Conservation (phyloP, 495 filamentous ascomycete species). For the Penicillium roqueforti region DNA sequence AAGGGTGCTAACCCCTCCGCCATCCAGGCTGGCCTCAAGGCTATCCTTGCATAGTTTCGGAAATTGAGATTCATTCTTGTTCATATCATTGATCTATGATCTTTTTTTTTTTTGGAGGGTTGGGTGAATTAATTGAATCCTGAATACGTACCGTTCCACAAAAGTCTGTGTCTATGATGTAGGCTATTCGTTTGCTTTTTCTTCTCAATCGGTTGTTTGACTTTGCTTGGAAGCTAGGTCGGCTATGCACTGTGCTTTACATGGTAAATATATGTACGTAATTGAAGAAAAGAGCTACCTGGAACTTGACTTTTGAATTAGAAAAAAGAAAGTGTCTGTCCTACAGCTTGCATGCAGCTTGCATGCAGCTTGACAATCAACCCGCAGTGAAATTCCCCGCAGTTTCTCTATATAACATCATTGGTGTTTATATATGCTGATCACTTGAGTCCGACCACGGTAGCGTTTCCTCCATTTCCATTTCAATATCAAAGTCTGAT, state of each 20-base stretch:
- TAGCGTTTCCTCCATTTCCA: not conserved
- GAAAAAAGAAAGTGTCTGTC: not conserved
- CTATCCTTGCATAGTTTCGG: constrained; percentile 17
- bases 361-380: too few species aligned
- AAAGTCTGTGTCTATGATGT: not conserved
- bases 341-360: constrained; percentile 6
- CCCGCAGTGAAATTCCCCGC: constrained; percentile 1
- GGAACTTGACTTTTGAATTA: not conserved
- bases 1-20: constrained; percentile 75
- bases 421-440: not conserved
- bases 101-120: constrained; percentile 1
- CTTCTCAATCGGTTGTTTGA: too few species aligned
- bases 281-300: not conserved
- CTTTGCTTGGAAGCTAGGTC: too few species aligned
- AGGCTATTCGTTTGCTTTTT: not conserved
- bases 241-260: too few species aligned
- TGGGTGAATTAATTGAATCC: not conserved
- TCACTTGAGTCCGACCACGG: not conserved
- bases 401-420: not conserved
- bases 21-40: constrained; percentile 51
- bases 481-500: not conserved
- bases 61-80: not conserved
- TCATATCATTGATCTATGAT: not conserved
- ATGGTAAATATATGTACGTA: not conserved
- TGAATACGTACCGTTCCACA: not conserved